Evolutionary conservation across 345 rosid species (phyloP), one percentile per base, ranked within the genome.

Genomic region (Salix caprea): DNA sequence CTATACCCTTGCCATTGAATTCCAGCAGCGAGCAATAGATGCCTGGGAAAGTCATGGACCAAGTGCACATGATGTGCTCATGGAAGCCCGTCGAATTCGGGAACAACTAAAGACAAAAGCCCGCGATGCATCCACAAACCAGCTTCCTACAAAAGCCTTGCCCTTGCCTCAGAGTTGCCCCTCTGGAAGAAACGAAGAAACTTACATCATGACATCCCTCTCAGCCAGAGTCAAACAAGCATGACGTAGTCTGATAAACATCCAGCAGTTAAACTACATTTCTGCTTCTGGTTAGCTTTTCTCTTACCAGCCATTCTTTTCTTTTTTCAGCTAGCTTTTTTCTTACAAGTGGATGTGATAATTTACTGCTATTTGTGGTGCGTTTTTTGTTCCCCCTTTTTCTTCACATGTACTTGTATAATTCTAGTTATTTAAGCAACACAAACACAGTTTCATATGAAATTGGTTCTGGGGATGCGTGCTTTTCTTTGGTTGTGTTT

Each of bases 41-140:
- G 93, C 91, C 73, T 93, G 93, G 99, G 92, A 91, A 60, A 83
- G 90, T 82, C 98, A 91, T 76, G 94, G 98, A 74, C 82, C 84
- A 8, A 86, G 85, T 72, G 93, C 87, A 61, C 74, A 82, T 81
- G 92, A 86, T 23, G 97, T 91, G 79, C 88, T 93, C 69, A 79
- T 61, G 74, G 97, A 89, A 76, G 94, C 93, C 10, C 80, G 42
- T 21, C 84, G 75, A 70, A 73, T 86, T 69, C 89, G 93, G 16
- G 88, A 88, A 80, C 88, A 93, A 62, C 73, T 93, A 75, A 88
- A 89, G 85, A 72, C 77, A 67, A 91, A 90, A 80, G 91, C 91
- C 50, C 82, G 73, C 13, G 89, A 84, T 39, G 86, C 88, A 2
- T 77, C 83, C 46, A 46, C 73, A 8, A 80, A 78, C 76, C 77